Conservation (phyloP, 306 rosid species). For the Oxytropis ochrocephala region DNA sequence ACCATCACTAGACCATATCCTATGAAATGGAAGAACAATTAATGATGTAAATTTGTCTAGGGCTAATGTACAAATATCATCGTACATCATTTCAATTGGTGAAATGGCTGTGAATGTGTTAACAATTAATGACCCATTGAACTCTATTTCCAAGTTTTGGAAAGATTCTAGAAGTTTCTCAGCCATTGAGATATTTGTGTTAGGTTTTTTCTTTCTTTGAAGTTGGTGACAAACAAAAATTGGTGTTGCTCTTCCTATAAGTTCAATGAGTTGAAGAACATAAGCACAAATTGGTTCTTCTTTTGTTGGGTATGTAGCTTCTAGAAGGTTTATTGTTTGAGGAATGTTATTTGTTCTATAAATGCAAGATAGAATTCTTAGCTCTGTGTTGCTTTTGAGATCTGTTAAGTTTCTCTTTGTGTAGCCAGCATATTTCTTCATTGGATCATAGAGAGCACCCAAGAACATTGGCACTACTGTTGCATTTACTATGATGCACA, state of each 20-base stretch:
- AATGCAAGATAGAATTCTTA: constrained; percentile 45
- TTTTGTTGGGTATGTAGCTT: constrained; percentile 37
- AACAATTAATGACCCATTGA: not conserved
- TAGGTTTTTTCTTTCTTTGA: constrained; percentile 25
- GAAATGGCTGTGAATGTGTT: constrained; percentile 56
- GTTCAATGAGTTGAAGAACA: constrained; percentile 55
- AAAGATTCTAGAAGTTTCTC: constrained; percentile 36
- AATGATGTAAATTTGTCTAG: constrained; percentile 50
- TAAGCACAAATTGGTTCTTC: constrained; percentile 34
- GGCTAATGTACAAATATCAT: constrained; percentile 59
- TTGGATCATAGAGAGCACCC: constrained; percentile 41
- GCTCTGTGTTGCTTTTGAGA: constrained; percentile 25
- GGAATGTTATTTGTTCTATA: constrained; percentile 37
- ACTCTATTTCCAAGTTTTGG: constrained; percentile 29
- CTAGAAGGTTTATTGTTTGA: constrained; percentile 47
- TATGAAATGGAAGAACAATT: constrained; percentile 59
- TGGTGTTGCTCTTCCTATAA: constrained; percentile 58
- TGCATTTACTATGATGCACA: constrained; percentile 8
- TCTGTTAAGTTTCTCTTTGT: constrained; percentile 40
- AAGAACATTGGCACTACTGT: constrained; percentile 27
- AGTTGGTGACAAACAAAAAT: constrained; percentile 51
- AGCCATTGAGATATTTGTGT: constrained; percentile 1
- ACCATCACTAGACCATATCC: constrained; percentile 50
- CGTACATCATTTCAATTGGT: constrained; percentile 50
- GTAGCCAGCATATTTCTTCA: constrained; percentile 49